A percentile compares a stretch with the other conserved stretches of the same genome.
Evolutionary conservation across 345 rosid species (phyloP).

Genomic region (Hirschfeldia incana): DNA sequence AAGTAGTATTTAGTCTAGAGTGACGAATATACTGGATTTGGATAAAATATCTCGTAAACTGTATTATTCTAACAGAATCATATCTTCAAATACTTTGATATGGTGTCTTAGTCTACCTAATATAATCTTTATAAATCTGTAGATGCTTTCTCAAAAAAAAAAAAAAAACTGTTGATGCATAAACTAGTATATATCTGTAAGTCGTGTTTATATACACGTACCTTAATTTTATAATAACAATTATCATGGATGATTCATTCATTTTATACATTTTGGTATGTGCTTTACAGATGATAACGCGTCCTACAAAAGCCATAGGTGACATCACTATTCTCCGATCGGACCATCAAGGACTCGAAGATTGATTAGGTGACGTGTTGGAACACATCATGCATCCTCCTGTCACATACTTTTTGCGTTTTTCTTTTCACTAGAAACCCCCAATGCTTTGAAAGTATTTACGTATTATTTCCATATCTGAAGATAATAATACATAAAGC

Average conservation of each 20-base stretch:
- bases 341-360: conserved; percentile 5
- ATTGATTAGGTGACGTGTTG: conserved; percentile 33
- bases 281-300: neutral
- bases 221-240: neutral
- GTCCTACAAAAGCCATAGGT: neutral
- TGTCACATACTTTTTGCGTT: conserved; percentile 17
- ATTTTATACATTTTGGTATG: conserved; percentile 8
- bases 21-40: neutral
- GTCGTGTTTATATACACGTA: conserved; percentile 18
- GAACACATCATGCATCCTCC: conserved; percentile 32
- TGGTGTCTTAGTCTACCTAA: conserved; percentile 2
- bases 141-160: no score
- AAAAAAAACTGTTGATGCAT: neutral
- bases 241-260: conserved; percentile 12
- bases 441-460: neutral
- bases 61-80: conserved; percentile 21
- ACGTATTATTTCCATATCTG: conserved; percentile 6
- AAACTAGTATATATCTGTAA: conserved; percentile 3
- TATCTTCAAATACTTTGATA: conserved; percentile 21
- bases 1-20: neutral
- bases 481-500: neutral
- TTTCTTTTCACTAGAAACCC: neutral
- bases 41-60: neutral
- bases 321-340: neutral
- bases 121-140: conserved; percentile 12